A percentile compares a stretch with the other conserved stretches of the same genome.
These are phyloP conservation scores for Phaffia tasmanica DNA, from an alignment of 768 basidiomycete genomes.

Conservation along the genomic window DNA sequence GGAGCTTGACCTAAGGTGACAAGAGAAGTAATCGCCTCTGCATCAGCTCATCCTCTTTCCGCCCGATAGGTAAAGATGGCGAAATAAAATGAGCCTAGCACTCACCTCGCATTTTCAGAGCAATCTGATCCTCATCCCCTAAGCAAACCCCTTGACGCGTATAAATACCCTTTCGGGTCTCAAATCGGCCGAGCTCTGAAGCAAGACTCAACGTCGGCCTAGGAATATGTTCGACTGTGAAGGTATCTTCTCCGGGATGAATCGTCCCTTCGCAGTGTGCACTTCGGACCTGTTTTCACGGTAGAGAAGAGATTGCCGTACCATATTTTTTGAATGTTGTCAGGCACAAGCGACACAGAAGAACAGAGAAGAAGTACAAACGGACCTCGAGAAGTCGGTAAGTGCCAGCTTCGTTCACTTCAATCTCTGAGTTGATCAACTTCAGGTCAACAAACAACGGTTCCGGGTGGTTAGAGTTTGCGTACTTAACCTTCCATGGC, in stretches of 20 bases:
- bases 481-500: conserved; percentile 80
- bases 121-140: conserved; percentile 66
- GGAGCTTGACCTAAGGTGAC: conserved; percentile 61
- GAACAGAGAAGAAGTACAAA: conserved; percentile 24
- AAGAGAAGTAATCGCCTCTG: background rate
- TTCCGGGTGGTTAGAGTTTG: conserved; percentile 43
- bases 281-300: conserved; percentile 56
- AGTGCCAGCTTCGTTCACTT: conserved; percentile 59
- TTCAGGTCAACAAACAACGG: conserved; percentile 44
- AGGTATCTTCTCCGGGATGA: conserved; percentile 50
- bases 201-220: conserved; percentile 63
- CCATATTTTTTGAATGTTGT: too few species aligned
- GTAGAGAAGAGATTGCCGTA: conserved; percentile 2
- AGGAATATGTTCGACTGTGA: conserved; percentile 66
- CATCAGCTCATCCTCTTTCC: background rate
- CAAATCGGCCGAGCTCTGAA: conserved; percentile 20
- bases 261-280: conserved; percentile 74
- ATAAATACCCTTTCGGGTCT: conserved; percentile 2
- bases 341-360: background rate
- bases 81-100: conserved; percentile 5
- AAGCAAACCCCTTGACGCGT: conserved; percentile 64
- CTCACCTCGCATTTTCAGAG: conserved; percentile 66
- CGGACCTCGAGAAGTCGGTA: conserved; percentile 63
- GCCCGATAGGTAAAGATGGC: background rate
- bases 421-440: conserved; percentile 60